Evolutionary conservation across 805 yeast species (phyloP).

Genomic region (Komagataella kurtzmanii): DNA sequence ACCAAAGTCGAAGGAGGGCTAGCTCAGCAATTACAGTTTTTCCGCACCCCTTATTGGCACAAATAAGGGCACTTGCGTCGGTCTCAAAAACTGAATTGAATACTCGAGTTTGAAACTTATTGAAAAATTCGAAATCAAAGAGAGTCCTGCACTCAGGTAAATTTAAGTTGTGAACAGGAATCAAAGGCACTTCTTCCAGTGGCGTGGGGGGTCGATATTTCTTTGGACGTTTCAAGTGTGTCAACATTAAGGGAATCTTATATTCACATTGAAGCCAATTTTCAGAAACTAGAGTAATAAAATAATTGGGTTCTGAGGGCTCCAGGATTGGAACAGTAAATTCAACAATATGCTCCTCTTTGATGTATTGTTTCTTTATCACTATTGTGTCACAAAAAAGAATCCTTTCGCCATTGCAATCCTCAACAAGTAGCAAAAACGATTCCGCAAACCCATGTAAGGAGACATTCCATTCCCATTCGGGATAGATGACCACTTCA

Average conservation of each 20-base stretch:
- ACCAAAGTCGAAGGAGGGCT: slow-evolving; percentile 65
- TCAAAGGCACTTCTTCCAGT: slow-evolving; percentile 34
- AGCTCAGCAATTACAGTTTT: slow-evolving; percentile 61
- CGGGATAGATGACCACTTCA: slow-evolving; percentile 53
- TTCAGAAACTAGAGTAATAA: slow-evolving; percentile 62
- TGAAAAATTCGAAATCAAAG: slow-evolving; percentile 43
- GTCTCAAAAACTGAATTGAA: slow-evolving; percentile 46
- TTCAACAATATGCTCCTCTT: slow-evolving; percentile 43
- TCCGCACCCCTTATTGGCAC: slow-evolving; percentile 67
- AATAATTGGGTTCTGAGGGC: slow-evolving; percentile 58
- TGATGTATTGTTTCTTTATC: slow-evolving; percentile 34
- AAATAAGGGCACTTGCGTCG: slow-evolving; percentile 49
- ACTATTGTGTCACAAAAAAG: slow-evolving; percentile 43
- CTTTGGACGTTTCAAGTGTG: slow-evolving; percentile 41
- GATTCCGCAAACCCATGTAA: slow-evolving; percentile 55
- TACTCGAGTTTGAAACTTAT: slow-evolving; percentile 61
- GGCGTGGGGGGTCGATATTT: slow-evolving; percentile 51
- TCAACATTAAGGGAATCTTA: slow-evolving; percentile 45
- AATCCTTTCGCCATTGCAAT: slow-evolving; percentile 67
- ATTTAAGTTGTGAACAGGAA: slow-evolving; percentile 35
- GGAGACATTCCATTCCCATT: slow-evolving; percentile 64
- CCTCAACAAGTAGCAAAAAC: slow-evolving; percentile 67
- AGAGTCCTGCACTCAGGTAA: slow-evolving; percentile 29
- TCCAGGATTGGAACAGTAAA: slow-evolving; percentile 48
- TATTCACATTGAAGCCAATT: slow-evolving; percentile 73